Conservation (phyloP, 305 asterid genomes). For the Andrographis paniculata region DNA sequence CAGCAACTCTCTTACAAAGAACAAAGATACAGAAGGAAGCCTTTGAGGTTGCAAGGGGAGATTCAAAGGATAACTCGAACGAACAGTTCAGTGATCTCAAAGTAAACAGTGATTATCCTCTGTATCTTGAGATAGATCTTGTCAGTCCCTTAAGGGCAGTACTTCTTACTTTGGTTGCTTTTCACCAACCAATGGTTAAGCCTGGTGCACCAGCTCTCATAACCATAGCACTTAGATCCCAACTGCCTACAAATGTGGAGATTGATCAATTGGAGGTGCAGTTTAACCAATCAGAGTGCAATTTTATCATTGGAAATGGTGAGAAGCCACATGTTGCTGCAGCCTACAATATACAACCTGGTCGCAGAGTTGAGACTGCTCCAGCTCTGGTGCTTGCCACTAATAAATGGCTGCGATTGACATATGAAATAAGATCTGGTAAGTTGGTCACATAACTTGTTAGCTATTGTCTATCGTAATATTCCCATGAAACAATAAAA, state of each 20-base stretch:
- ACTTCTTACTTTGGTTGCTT: conserved; percentile 91
- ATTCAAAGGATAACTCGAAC: conserved; percentile 31
- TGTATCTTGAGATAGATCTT: conserved; percentile 92
- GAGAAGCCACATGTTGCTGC: conserved; percentile 70
- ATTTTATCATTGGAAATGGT: conserved; percentile 74
- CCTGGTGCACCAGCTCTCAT: conserved; percentile 69
- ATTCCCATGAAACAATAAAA: not conserved
- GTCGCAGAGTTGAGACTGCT: conserved; percentile 86
- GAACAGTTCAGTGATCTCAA: conserved; percentile 39
- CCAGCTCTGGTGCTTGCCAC: conserved; percentile 59
- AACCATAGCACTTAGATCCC: conserved; percentile 80
- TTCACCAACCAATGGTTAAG: conserved; percentile 89
- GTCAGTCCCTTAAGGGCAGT: conserved; percentile 85
- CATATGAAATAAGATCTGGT: conserved; percentile 89
- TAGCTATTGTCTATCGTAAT: not conserved
- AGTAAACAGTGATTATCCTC: conserved; percentile 66
- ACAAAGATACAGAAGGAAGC: conserved; percentile 77
- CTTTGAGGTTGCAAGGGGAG: conserved; percentile 65
- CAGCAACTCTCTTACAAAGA: conserved; percentile 63
- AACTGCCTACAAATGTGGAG: conserved; percentile 66
- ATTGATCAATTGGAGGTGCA: conserved; percentile 97
- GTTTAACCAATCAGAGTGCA: conserved; percentile 88
- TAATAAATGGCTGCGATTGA: conserved; percentile 86
- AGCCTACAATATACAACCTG: conserved; percentile 58
- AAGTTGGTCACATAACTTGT: conserved; percentile 20